Base-by-base conservation (phyloP, 2,329 filamentous ascomycete species). In the Paraphoma chrysanthemicola region DNA sequence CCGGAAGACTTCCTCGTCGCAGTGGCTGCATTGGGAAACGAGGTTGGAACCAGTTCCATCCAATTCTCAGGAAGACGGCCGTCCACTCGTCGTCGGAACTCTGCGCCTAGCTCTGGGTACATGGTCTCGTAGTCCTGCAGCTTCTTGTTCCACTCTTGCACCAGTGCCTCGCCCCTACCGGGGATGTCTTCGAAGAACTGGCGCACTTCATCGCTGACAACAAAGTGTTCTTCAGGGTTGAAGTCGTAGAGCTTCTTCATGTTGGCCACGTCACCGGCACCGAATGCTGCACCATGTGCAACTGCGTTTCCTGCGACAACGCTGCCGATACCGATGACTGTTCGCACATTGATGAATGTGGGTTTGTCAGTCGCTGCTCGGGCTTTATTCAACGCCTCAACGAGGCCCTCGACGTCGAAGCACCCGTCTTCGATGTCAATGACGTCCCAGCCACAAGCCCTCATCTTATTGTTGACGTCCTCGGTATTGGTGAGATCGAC, bases 221-320 rank as follows among this genome's bases (percentile, higher is more conserved):
- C 71, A 53, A 83, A 84, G 49, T 76, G 72, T 57, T 80, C 70
- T 0, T 82, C 79, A 0, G 82, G 78, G 57, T 86, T 76, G 62
- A 86, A 80, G 4, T 81, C 82, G 43, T 79, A 75, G 10, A 63
- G 70, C 43, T 70, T 77, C 77, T 88, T 88, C 72, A 86, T 81
- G n/a, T 81, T 75, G 0, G 78, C 80, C 1, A 89, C 76, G 1
- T 82, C 69, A 2, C 82, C 81, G 0, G 77, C 72, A 2, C 84
- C 85, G 44, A 86, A 84, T 1, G 86, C n/a, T n/a, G 81, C 85
- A 17, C 85, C 85, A 58, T 88, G 86, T 0, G 85, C 82, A 18
- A 80, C 80, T 3, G 85, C 84, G 11, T 83, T 72, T 3, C 79
- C 79, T 3, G 77, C 78, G 0, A 77, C 75, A n/a, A 71, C 69